These are phyloP conservation scores for Xylaria sp. DNA, from an alignment of 2,329 filamentous ascomycete genomes.

Conservation along the genomic window DNA sequence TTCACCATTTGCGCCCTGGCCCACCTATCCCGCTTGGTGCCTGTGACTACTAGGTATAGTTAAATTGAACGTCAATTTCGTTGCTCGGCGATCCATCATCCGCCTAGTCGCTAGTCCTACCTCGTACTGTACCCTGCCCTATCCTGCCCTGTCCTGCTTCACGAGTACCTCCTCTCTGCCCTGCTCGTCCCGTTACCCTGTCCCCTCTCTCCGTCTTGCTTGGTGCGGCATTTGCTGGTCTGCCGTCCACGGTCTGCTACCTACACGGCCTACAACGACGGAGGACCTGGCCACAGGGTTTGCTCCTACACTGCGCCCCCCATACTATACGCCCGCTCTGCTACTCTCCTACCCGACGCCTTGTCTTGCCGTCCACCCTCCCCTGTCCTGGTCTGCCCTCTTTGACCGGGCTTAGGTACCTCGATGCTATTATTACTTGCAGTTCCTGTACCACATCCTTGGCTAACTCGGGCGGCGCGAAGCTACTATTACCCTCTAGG, in stretches of 20 bases:
- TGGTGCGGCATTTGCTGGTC: constrained; percentile 1
- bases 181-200: not conserved
- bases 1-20: not conserved
- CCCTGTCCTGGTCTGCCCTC: constrained; percentile 11
- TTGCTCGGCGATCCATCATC: not conserved
- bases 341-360: constrained; percentile 2
- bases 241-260: not conserved
- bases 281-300: not conserved
- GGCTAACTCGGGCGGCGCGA: constrained; percentile 25
- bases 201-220: not conserved
- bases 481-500: constrained; percentile 19
- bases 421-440: constrained; percentile 5
- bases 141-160: not conserved
- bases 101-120: not conserved
- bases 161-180: too few relatives aligned
- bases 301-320: not conserved
- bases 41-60: not conserved
- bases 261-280: too few relatives aligned
- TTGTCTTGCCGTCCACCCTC: constrained; percentile 5
- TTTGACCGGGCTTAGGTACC: constrained; percentile 4
- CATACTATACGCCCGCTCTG: constrained; percentile 3
- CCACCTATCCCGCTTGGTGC: constrained; percentile 1
- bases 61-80: not conserved
- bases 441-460: constrained; percentile 11
- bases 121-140: not conserved